Conservation (phyloP, 1,284 basidiomycete genomes). For the Irpex sp. region DNA sequence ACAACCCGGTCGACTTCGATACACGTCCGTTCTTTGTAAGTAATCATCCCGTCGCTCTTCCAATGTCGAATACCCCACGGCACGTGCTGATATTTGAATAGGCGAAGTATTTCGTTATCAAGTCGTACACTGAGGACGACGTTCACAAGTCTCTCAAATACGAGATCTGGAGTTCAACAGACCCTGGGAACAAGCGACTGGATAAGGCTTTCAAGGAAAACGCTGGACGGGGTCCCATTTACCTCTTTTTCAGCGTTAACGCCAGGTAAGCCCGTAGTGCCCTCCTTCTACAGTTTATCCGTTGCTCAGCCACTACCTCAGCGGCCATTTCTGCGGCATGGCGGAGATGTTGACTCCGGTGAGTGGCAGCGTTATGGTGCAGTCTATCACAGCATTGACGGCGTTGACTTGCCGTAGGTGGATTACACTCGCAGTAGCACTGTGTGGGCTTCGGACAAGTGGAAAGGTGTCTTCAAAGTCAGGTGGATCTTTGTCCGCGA, state of each 20-base stretch:
- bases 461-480: constrained; percentile 97
- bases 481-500: constrained; percentile 95
- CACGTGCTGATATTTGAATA: constrained; percentile 26
- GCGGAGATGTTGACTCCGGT: constrained; percentile 93
- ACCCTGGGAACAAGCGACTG: constrained; percentile 91
- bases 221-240: constrained; percentile 83
- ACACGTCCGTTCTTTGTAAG: constrained; percentile 73
- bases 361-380: constrained; percentile 5
- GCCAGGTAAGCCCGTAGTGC: constrained; percentile 49
- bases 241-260: constrained; percentile 96
- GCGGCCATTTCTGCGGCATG: constrained; percentile 95
- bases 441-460: constrained; percentile 97
- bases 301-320: constrained; percentile 26
- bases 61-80: too few relatives aligned
- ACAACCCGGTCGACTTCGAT: constrained; percentile 88
- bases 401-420: constrained; percentile 38
- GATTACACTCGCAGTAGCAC: constrained; percentile 85
- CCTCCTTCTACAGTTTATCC: not conserved
- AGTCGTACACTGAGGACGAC: constrained; percentile 96
- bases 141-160: constrained; percentile 96
- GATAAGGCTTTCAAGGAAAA: constrained; percentile 95
- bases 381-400: not conserved
- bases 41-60: constrained; percentile 12
- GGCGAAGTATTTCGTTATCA: constrained; percentile 95
- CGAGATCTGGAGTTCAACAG: constrained; percentile 96